Evolutionary conservation across 1,284 basidiomycete species (phyloP).

Genomic region (Erythrobasidium hasegawianum): DNA sequence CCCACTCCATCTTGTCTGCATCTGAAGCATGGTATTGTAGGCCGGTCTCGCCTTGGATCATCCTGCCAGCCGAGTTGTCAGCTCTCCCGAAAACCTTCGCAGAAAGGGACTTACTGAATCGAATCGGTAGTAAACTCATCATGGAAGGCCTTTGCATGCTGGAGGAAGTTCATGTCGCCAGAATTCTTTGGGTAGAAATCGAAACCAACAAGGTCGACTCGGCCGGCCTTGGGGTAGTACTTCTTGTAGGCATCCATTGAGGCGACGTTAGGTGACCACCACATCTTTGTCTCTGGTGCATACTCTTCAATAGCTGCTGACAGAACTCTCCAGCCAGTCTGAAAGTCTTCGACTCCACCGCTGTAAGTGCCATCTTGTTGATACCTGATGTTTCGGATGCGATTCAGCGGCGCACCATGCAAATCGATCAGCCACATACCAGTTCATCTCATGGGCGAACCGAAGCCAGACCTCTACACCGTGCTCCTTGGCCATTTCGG

Average conservation of each 20-base stretch:
- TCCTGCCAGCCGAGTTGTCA: no score
- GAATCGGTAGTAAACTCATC: conserved; percentile 22
- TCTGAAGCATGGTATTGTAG: conserved; percentile 28
- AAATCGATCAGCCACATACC: no score
- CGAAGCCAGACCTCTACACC: conserved; percentile 49
- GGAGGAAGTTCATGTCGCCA: conserved; percentile 7
- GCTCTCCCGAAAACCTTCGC: no score
- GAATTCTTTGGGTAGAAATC: conserved; percentile 44
- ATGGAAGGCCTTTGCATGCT: conserved; percentile 30
- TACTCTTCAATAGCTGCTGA: conserved; percentile 44
- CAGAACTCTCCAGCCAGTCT: conserved; percentile 48
- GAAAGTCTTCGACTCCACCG: conserved; percentile 47
- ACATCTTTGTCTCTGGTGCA: conserved; percentile 46
- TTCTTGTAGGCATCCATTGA: conserved; percentile 41
- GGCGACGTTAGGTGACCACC: conserved; percentile 44
- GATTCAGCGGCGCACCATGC: no score
- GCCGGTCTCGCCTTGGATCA: conserved; percentile 34
- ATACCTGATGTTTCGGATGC: conserved; percentile 23
- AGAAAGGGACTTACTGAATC: no score
- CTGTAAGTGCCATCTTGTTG: conserved; percentile 45
- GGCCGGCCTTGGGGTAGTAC: conserved; percentile 46
- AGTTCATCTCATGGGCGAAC: conserved; percentile 43
- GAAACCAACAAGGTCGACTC: conserved; percentile 47
- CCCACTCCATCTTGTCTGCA: conserved; percentile 30
- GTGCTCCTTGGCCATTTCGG: conserved; percentile 46